Percentiles rank a stretch among this genome's conserved stretches.
phyloP scores from a whole-genome alignment of 2,329 filamentous ascomycete genomes.

The Metarhizium humberi region DNA sequence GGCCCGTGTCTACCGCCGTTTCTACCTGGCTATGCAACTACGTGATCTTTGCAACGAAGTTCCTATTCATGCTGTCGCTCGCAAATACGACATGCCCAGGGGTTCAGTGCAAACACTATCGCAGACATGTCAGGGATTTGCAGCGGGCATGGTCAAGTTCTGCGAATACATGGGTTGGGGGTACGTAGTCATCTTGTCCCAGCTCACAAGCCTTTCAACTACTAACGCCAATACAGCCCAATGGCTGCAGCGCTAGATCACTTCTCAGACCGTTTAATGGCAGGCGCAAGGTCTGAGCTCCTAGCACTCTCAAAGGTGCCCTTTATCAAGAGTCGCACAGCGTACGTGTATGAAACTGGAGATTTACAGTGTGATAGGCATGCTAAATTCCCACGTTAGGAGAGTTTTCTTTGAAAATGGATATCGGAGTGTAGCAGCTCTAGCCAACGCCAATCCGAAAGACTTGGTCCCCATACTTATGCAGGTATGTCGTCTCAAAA shows the following conservation, averaged over 20 bases:
- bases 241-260: conserved; percentile 65
- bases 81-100: conserved; percentile 61
- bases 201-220: background rate
- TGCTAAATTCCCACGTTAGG: conserved; percentile 11
- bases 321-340: conserved; percentile 69
- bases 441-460: conserved; percentile 59
- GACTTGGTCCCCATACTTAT: conserved; percentile 64
- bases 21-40: conserved; percentile 69
- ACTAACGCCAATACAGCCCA: conserved; percentile 34
- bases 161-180: conserved; percentile 70
- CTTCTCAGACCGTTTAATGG: conserved; percentile 64
- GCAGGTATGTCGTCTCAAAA: conserved; percentile 38
- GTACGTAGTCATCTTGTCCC: conserved; percentile 23
- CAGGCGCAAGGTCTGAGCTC: conserved; percentile 62
- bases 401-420: conserved; percentile 68
- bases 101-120: conserved; percentile 64
- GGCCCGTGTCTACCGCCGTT: conserved; percentile 58
- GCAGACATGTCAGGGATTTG: conserved; percentile 70
- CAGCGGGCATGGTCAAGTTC: conserved; percentile 71
- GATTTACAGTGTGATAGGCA: background rate
- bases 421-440: conserved; percentile 55
- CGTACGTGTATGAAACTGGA: conserved; percentile 28
- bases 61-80: conserved; percentile 59
- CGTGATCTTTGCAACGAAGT: conserved; percentile 70
- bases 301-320: conserved; percentile 62